Evolutionary conservation across 192 early-diverging fungal genomes (phyloP), one percentile per base, ranked within the genome.

Genomic region (Coemansia sp.): DNA sequence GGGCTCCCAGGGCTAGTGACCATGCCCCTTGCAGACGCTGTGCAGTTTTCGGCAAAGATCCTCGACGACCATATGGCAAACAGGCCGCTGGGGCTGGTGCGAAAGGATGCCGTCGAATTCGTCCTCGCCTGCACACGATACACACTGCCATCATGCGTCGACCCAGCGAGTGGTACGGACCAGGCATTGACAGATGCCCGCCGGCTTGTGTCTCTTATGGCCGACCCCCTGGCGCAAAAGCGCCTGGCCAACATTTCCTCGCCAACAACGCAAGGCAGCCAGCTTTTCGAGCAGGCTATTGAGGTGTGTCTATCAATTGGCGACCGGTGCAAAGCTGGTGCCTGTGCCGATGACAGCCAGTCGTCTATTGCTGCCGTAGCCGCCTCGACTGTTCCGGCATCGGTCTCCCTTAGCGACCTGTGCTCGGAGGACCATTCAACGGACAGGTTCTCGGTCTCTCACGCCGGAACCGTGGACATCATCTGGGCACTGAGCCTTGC

Each of bases 401-500:
- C 35, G 13, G 25, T 31, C 13, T 56, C 62, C 20, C 56, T 72
- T 5, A 38, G 29, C 16, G 61, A 50, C 8, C 38, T 60, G 8
- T 42, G 53, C 7, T 20, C 46, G 1, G 30, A 32, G 10, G 49
- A 6, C 5, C 19, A 22, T 17, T 43, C 26, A 14, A 16, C 19
- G 7, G 37, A 9, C 3, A 16, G 16, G 23, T 27, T 48, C 13
- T 43, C 38, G 7, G 30, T 44, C 19, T 25, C 54, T 5, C 52
- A 44, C 8, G 27, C 36, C 8, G 62, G 62, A 5, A 47, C 65
- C 10, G 39, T 60, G 37, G 38, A 42, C 13, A 36, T 61, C 3
- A 56, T 72, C 16, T 72, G 68, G 68, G 55, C 68, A 1, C 54
- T 72, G 13, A 60, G 68, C n/a, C 50, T 72, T 9, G 68, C 68